phyloP scores from a whole-genome alignment of 257 asterid genomes.

The Solanum okadae region DNA sequence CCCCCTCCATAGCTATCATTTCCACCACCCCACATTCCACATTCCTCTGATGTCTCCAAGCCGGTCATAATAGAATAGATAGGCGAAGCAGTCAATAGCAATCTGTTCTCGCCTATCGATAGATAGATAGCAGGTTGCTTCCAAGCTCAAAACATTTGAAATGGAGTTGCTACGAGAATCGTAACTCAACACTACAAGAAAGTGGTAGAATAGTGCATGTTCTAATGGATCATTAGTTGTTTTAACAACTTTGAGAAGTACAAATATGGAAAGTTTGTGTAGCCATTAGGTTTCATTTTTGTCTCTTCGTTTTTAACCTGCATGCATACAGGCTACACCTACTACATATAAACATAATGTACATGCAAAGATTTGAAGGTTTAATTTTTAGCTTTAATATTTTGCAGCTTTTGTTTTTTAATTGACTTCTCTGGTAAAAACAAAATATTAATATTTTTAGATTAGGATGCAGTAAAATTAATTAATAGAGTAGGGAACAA shows the following conservation, averaged over 20 bases:
- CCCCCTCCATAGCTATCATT: not conserved
- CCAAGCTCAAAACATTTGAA: no score
- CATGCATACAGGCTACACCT: not conserved
- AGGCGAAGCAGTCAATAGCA: no score
- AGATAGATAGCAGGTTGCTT: no score
- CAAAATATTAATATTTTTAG: not conserved
- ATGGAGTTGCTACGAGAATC: no score
- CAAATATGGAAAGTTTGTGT: not conserved
- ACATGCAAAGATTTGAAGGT: not conserved
- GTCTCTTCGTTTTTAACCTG: not conserved
- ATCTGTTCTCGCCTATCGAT: no score
- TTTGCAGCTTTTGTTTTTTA: not conserved
- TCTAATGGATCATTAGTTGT: not conserved
- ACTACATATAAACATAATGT: not conserved
- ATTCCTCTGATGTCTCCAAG: no score
- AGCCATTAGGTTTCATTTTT: not conserved
- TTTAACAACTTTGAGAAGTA: not conserved
- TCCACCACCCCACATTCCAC: not conserved
- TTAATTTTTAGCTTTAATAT: not conserved
- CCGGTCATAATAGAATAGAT: no score
- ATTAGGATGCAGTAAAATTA: not conserved
- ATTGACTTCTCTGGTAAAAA: not conserved
- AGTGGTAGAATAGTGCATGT: not conserved
- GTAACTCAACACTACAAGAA: not conserved
- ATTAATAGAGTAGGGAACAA: constrained; percentile 19